Evolutionary conservation across 495 filamentous ascomycete species (phyloP), one percentile per base, ranked within the genome.

Genomic region (Cenococcum geophilum): DNA sequence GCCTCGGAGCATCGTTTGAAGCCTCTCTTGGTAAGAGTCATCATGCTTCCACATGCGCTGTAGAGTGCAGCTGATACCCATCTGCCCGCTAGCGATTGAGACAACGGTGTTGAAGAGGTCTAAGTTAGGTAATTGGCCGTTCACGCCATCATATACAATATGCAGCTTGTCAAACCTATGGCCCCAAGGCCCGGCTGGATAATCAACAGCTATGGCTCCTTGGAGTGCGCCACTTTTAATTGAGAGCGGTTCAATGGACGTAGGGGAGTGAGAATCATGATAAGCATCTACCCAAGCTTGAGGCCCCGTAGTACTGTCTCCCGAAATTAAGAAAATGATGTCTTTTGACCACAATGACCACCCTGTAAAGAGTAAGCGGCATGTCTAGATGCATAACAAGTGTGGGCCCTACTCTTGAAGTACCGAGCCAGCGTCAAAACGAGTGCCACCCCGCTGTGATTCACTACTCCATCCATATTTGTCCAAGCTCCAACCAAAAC

Each of bases 291-390:
- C 88, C 93, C 95, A 98, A 27, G 93, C 93, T 74, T 98, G 91
- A 5, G 91, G 89, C 3, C 92, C 93, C 18, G 89, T 85, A 57
- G 84, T 87, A 70, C 91, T 95, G 74, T 98, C 93, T 1, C 87
- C 82, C 0, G 93, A 85, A 54, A 97, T 81, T 8, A 98, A 73
- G 73, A 98, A 86, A 50, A 98, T 93, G 66, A 98, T 96, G 66
- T 98, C 93, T 75, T 98, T 98, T 40, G 91, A 96, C 93, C 93
- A 98, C 11, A 98, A 77, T 25, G 90, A 96, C 93, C 93, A 98
- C 62, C 91, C 85, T 88, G 56, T 37, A 37, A 10, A 37, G 25
- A 5, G 14, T 61, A 12, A 23, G 55, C 55, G 34, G 27, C 27
- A 32, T 23, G 16, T 51, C 42, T 25, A 56, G 11, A 53, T 36